Conservation (phyloP, 2,329 filamentous ascomycete species). For the Drechmeria coniospora region DNA sequence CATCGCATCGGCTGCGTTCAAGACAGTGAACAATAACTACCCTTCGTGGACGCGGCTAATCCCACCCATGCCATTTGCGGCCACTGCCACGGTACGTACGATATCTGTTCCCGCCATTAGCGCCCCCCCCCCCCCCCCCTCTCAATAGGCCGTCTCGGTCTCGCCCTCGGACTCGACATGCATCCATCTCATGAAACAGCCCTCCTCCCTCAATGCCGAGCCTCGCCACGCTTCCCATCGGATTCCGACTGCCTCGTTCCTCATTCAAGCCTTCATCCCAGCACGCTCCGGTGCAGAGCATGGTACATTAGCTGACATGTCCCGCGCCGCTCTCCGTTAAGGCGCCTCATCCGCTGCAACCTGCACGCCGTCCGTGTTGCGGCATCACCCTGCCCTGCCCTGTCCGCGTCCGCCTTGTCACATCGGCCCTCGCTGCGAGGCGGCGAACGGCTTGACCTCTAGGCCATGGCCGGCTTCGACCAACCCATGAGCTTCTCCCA, state of each 20-base stretch:
- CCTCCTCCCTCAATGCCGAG: conserved; percentile 2
- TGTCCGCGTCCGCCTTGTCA: background rate
- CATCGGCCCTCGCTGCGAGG: background rate
- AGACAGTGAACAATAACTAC: too few relatives aligned
- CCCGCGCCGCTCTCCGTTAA: conserved; percentile 2
- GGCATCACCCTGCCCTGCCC: background rate
- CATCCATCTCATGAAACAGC: background rate
- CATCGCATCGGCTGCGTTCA: too few relatives aligned
- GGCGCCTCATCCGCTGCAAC: too few relatives aligned
- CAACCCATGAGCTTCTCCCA: conserved; percentile 45
- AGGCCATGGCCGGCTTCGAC: conserved; percentile 19
- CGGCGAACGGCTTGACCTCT: background rate
- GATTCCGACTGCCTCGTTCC: background rate
- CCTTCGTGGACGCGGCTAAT: too few relatives aligned
- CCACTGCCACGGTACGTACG: too few relatives aligned
- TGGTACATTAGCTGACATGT: conserved; percentile 7
- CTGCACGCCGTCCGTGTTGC: too few relatives aligned
- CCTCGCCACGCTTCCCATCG: too few relatives aligned
- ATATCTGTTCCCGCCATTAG: conserved; percentile 6
- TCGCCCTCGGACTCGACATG: background rate
- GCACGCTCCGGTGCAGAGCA: too few relatives aligned
- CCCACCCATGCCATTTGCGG: conserved; percentile 6
- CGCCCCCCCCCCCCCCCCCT: conserved; percentile 2
- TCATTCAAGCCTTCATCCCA: background rate
- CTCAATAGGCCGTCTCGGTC: background rate